Conservation (phyloP, 2,329 filamentous ascomycete species). For the Alternaria sp. region DNA sequence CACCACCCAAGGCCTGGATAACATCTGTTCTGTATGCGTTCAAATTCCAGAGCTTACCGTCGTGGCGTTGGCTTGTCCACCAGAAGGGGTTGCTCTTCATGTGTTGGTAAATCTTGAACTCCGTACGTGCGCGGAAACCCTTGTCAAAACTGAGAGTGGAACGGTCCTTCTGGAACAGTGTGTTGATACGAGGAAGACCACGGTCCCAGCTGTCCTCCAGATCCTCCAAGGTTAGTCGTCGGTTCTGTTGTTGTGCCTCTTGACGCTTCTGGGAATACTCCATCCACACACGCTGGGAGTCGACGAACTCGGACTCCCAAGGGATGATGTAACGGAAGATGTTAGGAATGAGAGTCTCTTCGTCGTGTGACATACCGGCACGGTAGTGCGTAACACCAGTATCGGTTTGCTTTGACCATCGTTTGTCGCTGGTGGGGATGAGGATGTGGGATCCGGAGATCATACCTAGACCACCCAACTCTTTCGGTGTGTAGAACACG, state of each 20-base stretch:
- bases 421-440: conserved; percentile 96
- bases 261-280: conserved; percentile 98
- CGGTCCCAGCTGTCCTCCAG: conserved; percentile 98
- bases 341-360: conserved; percentile 97
- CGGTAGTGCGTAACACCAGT: conserved; percentile 97
- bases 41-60: conserved; percentile 96
- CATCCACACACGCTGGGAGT: conserved; percentile 98
- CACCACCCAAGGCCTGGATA: conserved; percentile 94
- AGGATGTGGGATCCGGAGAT: conserved; percentile 98
- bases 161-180: conserved; percentile 96
- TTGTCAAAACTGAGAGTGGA: conserved; percentile 98
- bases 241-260: conserved; percentile 97
- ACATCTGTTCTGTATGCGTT: conserved; percentile 97
- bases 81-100: conserved; percentile 99
- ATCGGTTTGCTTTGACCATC: conserved; percentile 98
- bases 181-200: conserved; percentile 97
- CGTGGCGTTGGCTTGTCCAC: conserved; percentile 98
- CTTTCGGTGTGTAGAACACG: conserved; percentile 98
- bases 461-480: conserved; percentile 96
- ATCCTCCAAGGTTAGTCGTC: conserved; percentile 92
- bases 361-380: conserved; percentile 96
- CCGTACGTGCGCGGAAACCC: conserved; percentile 91
- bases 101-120: conserved; percentile 98
- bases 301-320: conserved; percentile 99
- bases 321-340: conserved; percentile 99